phyloP scores from a whole-genome alignment of 225 moss, liverwort and hornwort genomes.

The Ulota crispa region DNA sequence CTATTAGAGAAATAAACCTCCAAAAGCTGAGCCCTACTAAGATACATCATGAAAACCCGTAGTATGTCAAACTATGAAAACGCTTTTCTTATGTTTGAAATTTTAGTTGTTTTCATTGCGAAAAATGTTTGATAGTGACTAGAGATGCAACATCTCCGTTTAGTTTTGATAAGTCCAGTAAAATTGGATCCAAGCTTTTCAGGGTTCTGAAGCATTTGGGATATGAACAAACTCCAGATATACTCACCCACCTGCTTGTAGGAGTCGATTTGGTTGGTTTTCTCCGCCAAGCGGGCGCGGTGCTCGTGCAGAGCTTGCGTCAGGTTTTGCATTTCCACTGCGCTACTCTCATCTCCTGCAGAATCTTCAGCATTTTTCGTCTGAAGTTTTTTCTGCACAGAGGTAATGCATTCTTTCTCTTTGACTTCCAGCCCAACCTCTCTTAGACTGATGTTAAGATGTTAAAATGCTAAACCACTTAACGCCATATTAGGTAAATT shows the following conservation, averaged over 20 bases:
- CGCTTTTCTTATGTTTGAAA: no score
- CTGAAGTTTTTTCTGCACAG: constrained; percentile 71
- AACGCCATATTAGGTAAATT: no score
- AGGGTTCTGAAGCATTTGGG: background rate
- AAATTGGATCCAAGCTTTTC: background rate
- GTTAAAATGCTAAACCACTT: background rate
- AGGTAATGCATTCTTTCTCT: constrained; percentile 35
- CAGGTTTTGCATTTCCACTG: constrained; percentile 65
- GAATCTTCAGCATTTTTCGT: constrained; percentile 65
- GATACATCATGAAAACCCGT: no score
- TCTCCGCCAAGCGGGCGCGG: constrained; percentile 61
- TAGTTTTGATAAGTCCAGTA: no score
- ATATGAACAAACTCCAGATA: background rate
- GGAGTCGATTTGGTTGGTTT: constrained; percentile 63
- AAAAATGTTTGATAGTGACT: no score
- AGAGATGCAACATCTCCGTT: no score
- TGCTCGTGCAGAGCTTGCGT: constrained; percentile 76
- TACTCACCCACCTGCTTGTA: constrained; percentile 64
- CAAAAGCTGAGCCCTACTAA: no score
- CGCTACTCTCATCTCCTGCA: constrained; percentile 63
- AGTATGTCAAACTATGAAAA: no score
- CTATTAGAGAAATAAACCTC: no score
- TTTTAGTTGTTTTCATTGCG: no score
- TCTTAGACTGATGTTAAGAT: constrained; percentile 1
- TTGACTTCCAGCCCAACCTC: constrained; percentile 21